Base-by-base conservation (phyloP, 768 basidiomycete species). In the Melanogaster broomeanus region DNA sequence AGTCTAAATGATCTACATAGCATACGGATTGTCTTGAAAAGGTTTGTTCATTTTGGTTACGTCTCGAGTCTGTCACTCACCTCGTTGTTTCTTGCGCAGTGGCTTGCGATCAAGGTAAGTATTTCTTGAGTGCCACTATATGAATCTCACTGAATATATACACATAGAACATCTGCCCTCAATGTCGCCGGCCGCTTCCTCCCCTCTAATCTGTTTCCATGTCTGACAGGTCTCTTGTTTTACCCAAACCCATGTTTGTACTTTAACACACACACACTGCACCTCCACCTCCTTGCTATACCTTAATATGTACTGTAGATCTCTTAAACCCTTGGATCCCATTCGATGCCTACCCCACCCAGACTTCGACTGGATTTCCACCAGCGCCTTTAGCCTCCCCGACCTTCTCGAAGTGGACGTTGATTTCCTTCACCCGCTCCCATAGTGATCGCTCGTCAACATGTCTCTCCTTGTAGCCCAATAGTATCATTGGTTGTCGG, bases 401-500 rank as follows among this genome's bases (percentile, higher is more conserved):
- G 0, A 90, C 73, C 54, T 75, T 72, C 42, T 74, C 72, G 55
- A 97, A 78, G 27, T 62, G 47, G 2, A 95, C 67, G 1, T 82
- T 85, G 4, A 77, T 72, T 3, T 73, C 70, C 22, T 69, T 61
- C 27, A 77, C 72, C 73, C 84, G 77, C 7, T 70, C 71, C 93
- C 92, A 97, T 28, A 95, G 70, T 8, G 74, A 76, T 44, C 92
- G 72, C 70, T 97, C 94, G 0, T 79, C 81, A 0, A 73, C 60
- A 65, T 96, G 88, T 37, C 94, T 82, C 64, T 95, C 85, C 64
- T 96, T 94, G 73, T 94, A 95, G 4, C 90, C 91, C 43, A 96
- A 63, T 8, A 95, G 53, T 3, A 95, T 72, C 0, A 77, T 58
- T 1, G 81, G 78, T 0, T 75, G 72, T 3, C 70, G 65, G 24